Percentiles rank a stretch among this genome's conserved stretches.
Conservation (phyloP, 441 rosid genomes). For the Gossypium davidsonii region DNA sequence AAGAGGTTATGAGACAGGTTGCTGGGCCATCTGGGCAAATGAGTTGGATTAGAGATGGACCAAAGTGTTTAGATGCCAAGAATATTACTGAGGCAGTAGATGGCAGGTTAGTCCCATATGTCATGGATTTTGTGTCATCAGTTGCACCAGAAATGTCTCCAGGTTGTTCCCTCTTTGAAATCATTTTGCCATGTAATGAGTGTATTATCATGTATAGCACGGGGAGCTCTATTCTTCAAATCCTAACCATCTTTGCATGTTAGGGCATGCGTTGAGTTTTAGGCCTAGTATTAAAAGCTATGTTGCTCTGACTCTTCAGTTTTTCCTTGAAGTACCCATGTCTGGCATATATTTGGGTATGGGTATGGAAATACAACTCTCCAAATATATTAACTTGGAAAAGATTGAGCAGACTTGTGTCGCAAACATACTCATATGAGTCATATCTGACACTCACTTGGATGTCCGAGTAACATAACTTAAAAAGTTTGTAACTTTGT, state of each 20-base stretch:
- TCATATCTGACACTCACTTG: neutral
- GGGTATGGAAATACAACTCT: neutral
- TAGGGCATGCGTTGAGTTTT: neutral
- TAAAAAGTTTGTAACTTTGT: neutral
- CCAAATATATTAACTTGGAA: neutral
- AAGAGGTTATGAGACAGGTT: slow-evolving; percentile 29
- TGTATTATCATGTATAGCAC: neutral
- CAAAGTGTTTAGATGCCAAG: slow-evolving; percentile 43
- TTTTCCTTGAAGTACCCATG: neutral
- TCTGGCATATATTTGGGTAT: neutral
- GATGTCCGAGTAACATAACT: neutral
- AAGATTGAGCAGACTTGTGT: neutral
- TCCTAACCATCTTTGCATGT: neutral
- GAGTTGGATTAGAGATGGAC: slow-evolving; percentile 65
- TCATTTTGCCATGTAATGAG: neutral
- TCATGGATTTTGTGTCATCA: neutral
- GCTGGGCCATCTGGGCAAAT: slow-evolving; percentile 62
- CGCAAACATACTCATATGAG: neutral
- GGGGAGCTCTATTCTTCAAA: neutral
- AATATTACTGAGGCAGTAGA: slow-evolving; percentile 50
- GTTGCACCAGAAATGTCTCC: slow-evolving; percentile 1
- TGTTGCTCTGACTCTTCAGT: neutral
- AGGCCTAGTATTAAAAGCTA: neutral
- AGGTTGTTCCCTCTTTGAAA: neutral
- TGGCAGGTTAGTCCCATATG: slow-evolving; percentile 32